Evolutionary conservation across 1,284 basidiomycete genomes (phyloP).

Genomic region (Neotropicomus parvogracilis): DNA sequence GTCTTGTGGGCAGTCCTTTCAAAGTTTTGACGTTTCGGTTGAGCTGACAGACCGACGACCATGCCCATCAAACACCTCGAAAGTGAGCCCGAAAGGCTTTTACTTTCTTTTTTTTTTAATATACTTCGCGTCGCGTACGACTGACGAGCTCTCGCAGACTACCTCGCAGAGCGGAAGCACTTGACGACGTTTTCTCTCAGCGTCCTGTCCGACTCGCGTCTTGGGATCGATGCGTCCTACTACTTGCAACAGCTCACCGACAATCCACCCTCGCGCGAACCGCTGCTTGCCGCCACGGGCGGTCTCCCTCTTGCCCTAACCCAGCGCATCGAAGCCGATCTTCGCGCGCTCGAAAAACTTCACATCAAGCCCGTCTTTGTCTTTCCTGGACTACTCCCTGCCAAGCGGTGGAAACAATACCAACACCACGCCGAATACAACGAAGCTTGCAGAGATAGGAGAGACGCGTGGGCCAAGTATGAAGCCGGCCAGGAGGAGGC

Average conservation of each 20-base stretch:
- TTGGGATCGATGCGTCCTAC: conserved; percentile 94
- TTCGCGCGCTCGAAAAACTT: conserved; percentile 85
- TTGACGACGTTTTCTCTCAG: conserved; percentile 79
- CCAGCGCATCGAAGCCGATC: conserved; percentile 85
- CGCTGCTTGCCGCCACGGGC: conserved; percentile 90
- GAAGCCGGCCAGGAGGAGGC: conserved; percentile 85
- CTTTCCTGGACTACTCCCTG: conserved; percentile 81
- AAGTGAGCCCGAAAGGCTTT: conserved; percentile 34
- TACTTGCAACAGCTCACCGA: conserved; percentile 84
- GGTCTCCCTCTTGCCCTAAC: conserved; percentile 86
- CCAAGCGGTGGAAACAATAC: conserved; percentile 58
- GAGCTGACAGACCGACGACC: conserved; percentile 16
- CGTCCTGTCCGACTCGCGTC: conserved; percentile 85
- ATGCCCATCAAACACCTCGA: conserved; percentile 58
- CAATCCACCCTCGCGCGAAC: conserved; percentile 75
- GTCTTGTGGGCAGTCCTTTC: conserved; percentile 7
- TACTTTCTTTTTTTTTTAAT: not conserved
- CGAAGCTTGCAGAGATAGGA: conserved; percentile 72
- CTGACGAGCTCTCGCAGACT: no score
- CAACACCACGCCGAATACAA: conserved; percentile 58
- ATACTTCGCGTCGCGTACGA: no score
- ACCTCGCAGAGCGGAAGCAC: conserved; percentile 85
- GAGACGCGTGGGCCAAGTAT: conserved; percentile 87
- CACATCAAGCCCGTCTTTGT: conserved; percentile 98
- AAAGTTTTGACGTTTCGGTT: conserved; percentile 8